Evolutionary conservation across 164 flowering plant species (phyloP).

Genomic region (Magnolia changhungtana): DNA sequence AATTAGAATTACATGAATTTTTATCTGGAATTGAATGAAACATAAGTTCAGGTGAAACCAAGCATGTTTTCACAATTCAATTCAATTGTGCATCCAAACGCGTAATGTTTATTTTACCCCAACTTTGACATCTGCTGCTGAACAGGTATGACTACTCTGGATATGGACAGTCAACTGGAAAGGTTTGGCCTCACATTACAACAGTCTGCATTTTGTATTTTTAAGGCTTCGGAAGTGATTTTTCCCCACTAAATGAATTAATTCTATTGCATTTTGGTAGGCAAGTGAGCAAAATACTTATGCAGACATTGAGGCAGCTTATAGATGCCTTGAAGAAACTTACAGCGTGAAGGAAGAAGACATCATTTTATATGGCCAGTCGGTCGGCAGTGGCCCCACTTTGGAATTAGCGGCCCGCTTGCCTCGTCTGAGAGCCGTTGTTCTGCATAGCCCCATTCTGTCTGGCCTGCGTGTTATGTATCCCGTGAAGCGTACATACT

Average conservation of each 20-base stretch:
- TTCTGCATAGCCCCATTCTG: constrained; percentile 81
- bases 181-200: constrained; percentile 40
- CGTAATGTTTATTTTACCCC: neutral
- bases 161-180: constrained; percentile 85
- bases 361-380: constrained; percentile 78
- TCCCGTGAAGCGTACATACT: constrained; percentile 73
- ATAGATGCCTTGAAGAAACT: constrained; percentile 63
- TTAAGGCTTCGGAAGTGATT: neutral
- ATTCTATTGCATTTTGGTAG: constrained; percentile 24
- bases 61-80: too few species aligned
- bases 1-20: too few species aligned
- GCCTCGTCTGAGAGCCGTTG: constrained; percentile 67
- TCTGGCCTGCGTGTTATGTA: constrained; percentile 91
- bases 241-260: neutral
- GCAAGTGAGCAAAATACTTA: constrained; percentile 85
- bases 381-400: constrained; percentile 93
- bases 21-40: too few species aligned
- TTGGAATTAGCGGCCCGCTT: constrained; percentile 68
- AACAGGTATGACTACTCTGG: constrained; percentile 89
- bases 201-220: neutral
- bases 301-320: constrained; percentile 85
- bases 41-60: too few species aligned
- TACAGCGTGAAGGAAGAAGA: constrained; percentile 80
- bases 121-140: constrained; percentile 1
- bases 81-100: too few species aligned